These are phyloP conservation scores for Backusella psychrophila DNA, from an alignment of 192 early-diverging fungal genomes.

Conservation along the genomic window DNA sequence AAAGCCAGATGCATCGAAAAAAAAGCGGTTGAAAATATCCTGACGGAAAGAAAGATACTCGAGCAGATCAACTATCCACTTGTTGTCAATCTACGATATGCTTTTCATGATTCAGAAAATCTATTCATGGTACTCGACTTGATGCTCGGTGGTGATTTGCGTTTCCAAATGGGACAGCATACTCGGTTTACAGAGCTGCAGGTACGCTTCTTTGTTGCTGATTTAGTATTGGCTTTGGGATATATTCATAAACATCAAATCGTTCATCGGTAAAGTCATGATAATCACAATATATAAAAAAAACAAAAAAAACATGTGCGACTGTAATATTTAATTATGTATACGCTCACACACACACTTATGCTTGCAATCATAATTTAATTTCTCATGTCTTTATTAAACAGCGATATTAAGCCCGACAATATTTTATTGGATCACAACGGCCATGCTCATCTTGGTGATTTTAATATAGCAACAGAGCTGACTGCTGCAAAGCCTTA, in stretches of 20 bases:
- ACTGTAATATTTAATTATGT: neutral
- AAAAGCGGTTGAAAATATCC: conserved; percentile 85
- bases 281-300: neutral
- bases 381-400: neutral
- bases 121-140: conserved; percentile 94
- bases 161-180: conserved; percentile 80
- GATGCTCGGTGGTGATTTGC: conserved; percentile 93
- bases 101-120: conserved; percentile 94
- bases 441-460: conserved; percentile 81
- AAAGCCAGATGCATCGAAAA: conserved; percentile 89
- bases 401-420: conserved; percentile 83
- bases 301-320: neutral
- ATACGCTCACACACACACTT: neutral
- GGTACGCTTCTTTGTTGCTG: conserved; percentile 73
- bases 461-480: conserved; percentile 85
- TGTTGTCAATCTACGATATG: conserved; percentile 89
- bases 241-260: conserved; percentile 72
- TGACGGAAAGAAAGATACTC: conserved; percentile 85
- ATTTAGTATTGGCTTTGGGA: conserved; percentile 59
- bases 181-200: conserved; percentile 62
- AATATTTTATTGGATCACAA: conserved; percentile 75
- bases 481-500: conserved; percentile 62
- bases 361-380: neutral
- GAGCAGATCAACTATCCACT: conserved; percentile 85
- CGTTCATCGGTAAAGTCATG: conserved; percentile 55